Percentiles rank a stretch among this genome's conserved stretches.
Evolutionary conservation across 768 basidiomycete species (phyloP).

Genomic region (Coprinellus micaceus): DNA sequence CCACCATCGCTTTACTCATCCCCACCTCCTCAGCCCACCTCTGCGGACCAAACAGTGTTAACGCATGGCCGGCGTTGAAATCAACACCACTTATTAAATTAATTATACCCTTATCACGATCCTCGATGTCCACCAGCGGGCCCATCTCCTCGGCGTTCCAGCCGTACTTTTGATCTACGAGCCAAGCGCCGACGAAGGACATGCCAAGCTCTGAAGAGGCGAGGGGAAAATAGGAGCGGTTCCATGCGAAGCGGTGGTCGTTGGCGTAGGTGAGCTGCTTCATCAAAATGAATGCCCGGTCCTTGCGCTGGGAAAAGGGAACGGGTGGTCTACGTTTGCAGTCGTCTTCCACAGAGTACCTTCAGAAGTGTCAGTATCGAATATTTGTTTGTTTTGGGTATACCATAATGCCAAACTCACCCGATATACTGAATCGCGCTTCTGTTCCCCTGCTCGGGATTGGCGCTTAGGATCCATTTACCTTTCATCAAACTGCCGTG

Average conservation of each 20-base stretch:
- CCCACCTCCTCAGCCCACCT: constrained; percentile 22
- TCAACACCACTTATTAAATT: too few relatives aligned
- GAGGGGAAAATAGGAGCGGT: constrained; percentile 20
- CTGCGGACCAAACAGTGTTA: not conserved
- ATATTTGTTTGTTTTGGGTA: too few relatives aligned
- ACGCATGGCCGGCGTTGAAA: too few relatives aligned
- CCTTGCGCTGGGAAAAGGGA: constrained; percentile 22
- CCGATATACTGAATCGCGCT: constrained; percentile 24
- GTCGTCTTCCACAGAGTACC: constrained; percentile 29
- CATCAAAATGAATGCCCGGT: constrained; percentile 27
- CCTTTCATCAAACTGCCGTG: constrained; percentile 19
- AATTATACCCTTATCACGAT: constrained; percentile 19
- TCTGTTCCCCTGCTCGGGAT: constrained; percentile 21
- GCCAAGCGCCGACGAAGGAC: constrained; percentile 22
- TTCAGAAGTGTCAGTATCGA: constrained; percentile 8
- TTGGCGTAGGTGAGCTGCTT: constrained; percentile 27
- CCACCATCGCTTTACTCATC: constrained; percentile 27
- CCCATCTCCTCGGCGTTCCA: constrained; percentile 21
- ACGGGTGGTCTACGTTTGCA: constrained; percentile 20
- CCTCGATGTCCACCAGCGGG: constrained; percentile 20
- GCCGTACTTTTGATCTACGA: constrained; percentile 19
- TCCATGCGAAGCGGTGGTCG: constrained; percentile 24
- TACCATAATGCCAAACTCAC: constrained; percentile 1
- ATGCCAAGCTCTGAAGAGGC: constrained; percentile 17
- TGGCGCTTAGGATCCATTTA: constrained; percentile 30